These are phyloP conservation scores for Butyriboletus loyo DNA, from an alignment of 768 basidiomycete species.

Conservation along the genomic window DNA sequence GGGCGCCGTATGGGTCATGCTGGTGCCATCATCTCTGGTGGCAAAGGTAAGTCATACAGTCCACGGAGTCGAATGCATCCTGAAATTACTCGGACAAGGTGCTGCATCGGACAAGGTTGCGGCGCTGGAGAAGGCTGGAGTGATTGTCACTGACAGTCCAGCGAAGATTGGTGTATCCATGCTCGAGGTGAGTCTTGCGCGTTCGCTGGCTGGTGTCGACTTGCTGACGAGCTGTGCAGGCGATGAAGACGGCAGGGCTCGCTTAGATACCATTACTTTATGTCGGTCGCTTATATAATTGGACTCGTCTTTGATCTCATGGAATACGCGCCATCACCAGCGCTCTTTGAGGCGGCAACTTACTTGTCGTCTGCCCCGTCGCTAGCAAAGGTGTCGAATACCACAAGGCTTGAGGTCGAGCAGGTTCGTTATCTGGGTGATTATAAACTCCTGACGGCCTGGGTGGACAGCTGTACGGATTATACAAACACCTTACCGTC, in stretches of 20 bases:
- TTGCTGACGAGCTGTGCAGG: conserved; percentile 39
- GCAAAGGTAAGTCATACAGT: conserved; percentile 64
- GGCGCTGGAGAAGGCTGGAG: conserved; percentile 89
- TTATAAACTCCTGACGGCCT: conserved; percentile 16
- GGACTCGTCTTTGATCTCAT: conserved; percentile 14
- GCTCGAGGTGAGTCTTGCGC: conserved; percentile 63
- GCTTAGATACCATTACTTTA: conserved; percentile 40
- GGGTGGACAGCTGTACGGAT: conserved; percentile 69
- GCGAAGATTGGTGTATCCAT: conserved; percentile 91
- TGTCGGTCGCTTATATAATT: conserved; percentile 36
- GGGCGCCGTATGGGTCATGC: conserved; percentile 98
- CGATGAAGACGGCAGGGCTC: conserved; percentile 76
- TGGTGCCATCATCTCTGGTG: conserved; percentile 96
- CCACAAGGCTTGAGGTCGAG: conserved; percentile 73
- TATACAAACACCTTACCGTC: conserved; percentile 75
- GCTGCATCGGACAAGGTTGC: conserved; percentile 93
- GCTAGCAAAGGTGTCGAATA: conserved; percentile 51
- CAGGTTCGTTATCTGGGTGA: conserved; percentile 14
- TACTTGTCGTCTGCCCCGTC: conserved; percentile 61
- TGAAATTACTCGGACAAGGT: conserved; percentile 40
- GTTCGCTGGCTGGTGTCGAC: not conserved
- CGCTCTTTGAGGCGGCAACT: conserved; percentile 57
- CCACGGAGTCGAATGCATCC: not conserved
- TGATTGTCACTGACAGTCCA: conserved; percentile 90
- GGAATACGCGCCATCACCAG: conserved; percentile 34